A percentile compares a stretch with the other conserved stretches of the same genome.
phyloP scores from a whole-genome alignment of 2,329 filamentous ascomycete species.

The Fusarium kyushuense region DNA sequence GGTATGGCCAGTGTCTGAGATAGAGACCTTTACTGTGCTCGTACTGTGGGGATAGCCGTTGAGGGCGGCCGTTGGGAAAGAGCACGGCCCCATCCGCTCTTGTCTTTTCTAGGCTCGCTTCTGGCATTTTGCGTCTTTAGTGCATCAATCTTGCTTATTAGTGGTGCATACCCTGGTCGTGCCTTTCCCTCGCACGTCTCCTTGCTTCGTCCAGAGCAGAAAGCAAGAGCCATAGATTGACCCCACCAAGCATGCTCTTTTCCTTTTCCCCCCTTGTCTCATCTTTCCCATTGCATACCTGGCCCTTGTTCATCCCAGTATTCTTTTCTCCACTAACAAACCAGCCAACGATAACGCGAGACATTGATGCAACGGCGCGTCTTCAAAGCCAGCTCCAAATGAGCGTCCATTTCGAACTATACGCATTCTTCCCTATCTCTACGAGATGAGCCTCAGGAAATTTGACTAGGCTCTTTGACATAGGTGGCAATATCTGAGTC shows the following conservation, averaged over 20 bases:
- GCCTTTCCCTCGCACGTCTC: conserved; percentile 33
- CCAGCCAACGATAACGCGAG: conserved; percentile 45
- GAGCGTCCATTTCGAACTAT: conserved; percentile 31
- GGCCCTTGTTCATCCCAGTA: conserved; percentile 38
- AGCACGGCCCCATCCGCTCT: conserved; percentile 47
- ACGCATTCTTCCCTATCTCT: conserved; percentile 25
- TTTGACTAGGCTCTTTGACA: conserved; percentile 6
- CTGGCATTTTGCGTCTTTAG: conserved; percentile 35
- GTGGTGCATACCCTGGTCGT: conserved; percentile 24
- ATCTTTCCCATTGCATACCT: conserved; percentile 25
- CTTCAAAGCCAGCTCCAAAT: conserved; percentile 46
- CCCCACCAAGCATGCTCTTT: conserved; percentile 21
- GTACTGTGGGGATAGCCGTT: conserved; percentile 45
- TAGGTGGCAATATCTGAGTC: conserved; percentile 29
- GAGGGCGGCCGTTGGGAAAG: conserved; percentile 49
- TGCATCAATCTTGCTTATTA: conserved; percentile 28
- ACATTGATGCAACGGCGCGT: conserved; percentile 44
- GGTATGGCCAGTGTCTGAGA: conserved; percentile 28
- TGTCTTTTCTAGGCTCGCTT: conserved; percentile 44
- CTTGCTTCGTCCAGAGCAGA: conserved; percentile 32
- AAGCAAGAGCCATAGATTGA: conserved; percentile 11
- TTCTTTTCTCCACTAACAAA: conserved; percentile 42
- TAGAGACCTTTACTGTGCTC: conserved; percentile 19
- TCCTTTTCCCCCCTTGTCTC: conserved; percentile 42
- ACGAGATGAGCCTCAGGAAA: conserved; percentile 24